phyloP scores from a whole-genome alignment of 2,329 filamentous ascomycete genomes.

The Trichoderma arundinaceum region DNA sequence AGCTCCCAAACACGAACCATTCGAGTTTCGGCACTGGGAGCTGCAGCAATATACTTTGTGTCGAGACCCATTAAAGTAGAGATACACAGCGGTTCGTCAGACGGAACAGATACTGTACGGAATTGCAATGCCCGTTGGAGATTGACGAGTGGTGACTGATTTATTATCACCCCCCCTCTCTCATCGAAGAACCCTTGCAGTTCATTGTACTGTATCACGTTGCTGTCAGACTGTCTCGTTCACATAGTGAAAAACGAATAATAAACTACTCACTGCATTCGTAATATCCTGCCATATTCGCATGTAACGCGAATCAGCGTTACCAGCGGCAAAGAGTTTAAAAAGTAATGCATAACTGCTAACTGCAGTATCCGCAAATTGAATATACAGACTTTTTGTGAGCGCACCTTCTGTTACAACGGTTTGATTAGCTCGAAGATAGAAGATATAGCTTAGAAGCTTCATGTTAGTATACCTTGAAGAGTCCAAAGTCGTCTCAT shows the following conservation, averaged over 20 bases:
- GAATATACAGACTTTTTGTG: constrained; percentile 41
- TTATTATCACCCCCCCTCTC: background rate
- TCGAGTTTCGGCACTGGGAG: constrained; percentile 31
- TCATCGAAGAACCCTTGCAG: constrained; percentile 30
- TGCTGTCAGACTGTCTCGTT: background rate
- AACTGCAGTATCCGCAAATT: constrained; percentile 43
- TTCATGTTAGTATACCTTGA: constrained; percentile 37
- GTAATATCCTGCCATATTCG: constrained; percentile 36
- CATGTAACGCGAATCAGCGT: constrained; percentile 32
- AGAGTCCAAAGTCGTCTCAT: constrained; percentile 50
- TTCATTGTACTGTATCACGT: constrained; percentile 32
- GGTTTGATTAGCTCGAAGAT: background rate
- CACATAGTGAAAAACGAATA: background rate
- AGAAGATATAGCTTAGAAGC: background rate
- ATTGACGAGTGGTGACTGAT: constrained; percentile 22
- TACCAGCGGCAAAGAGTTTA: constrained; percentile 30
- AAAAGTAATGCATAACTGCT: constrained; percentile 30
- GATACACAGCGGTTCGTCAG: constrained; percentile 42
- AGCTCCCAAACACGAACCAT: constrained; percentile 39
- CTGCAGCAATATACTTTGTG: constrained; percentile 32
- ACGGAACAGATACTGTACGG: constrained; percentile 40
- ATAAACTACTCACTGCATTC: constrained; percentile 31
- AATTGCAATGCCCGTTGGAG: constrained; percentile 40
- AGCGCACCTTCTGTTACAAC: constrained; percentile 42
- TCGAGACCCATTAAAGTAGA: constrained; percentile 40